Conservation (phyloP, 1,284 basidiomycete species). For the Sanghuangporus sanghuang region DNA sequence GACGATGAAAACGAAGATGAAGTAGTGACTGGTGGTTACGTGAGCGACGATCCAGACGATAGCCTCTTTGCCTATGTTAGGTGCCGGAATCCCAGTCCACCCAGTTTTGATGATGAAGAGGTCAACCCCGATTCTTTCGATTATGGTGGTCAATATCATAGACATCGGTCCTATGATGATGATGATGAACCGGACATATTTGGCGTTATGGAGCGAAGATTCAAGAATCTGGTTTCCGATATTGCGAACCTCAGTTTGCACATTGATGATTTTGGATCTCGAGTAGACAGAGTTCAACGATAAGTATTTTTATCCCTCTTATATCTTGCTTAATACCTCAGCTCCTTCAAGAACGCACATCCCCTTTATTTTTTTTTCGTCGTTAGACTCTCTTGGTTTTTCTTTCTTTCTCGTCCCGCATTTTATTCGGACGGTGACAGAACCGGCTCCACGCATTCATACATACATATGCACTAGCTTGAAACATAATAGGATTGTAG, state of each 20-base stretch:
- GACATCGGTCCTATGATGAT: not conserved
- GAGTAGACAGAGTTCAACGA: not conserved
- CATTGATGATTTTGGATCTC: conserved; percentile 18
- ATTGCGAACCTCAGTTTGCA: conserved; percentile 26
- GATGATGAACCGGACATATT: not conserved
- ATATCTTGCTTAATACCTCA: too few relatives aligned
- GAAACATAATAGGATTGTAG: not conserved
- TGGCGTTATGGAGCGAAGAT: conserved; percentile 17
- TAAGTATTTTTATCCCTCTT: not conserved
- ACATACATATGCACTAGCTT: not conserved
- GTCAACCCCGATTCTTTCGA: not conserved
- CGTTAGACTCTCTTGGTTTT: not conserved
- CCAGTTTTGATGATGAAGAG: not conserved
- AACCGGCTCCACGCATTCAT: not conserved
- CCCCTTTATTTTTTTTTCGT: not conserved
- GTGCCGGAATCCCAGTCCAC: not conserved
- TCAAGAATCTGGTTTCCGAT: conserved; percentile 26
- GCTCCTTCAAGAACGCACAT: not conserved
- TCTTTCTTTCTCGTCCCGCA: not conserved
- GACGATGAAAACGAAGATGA: not conserved
- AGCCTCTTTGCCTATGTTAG: not conserved
- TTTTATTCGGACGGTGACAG: not conserved
- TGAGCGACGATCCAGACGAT: too few relatives aligned
- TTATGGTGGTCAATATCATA: too few relatives aligned
- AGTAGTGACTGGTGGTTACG: too few relatives aligned